These are phyloP conservation scores for Penicillium sp. DNA, from an alignment of 2,329 filamentous ascomycete genomes.

Conservation along the genomic window DNA sequence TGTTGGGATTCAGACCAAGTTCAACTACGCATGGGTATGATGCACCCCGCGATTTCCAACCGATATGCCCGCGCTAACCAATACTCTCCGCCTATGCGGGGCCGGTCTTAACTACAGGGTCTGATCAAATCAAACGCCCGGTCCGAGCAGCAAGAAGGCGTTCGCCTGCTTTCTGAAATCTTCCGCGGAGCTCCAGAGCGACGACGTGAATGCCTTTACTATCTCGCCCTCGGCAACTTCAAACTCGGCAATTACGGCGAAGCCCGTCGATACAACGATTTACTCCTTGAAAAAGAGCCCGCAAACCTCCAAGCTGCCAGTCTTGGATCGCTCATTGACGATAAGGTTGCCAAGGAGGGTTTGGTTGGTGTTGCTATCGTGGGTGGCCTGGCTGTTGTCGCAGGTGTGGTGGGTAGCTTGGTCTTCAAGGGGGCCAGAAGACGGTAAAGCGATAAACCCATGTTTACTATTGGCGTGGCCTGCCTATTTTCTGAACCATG, in stretches of 20 bases:
- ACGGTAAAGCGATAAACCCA: constrained; percentile 51
- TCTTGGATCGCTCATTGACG: constrained; percentile 83
- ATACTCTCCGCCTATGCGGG: constrained; percentile 14
- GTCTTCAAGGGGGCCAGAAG: constrained; percentile 73
- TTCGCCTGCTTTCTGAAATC: constrained; percentile 91
- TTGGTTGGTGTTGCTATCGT: constrained; percentile 93
- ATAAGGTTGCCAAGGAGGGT: constrained; percentile 93
- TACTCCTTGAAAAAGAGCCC: constrained; percentile 85
- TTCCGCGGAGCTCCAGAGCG: constrained; percentile 92
- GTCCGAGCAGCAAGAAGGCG: constrained; percentile 87
- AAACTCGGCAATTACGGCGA: constrained; percentile 98
- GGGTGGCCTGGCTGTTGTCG: constrained; percentile 86
- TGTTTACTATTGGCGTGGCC: constrained; percentile 10
- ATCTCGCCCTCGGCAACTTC: constrained; percentile 94
- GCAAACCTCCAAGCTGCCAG: constrained; percentile 87
- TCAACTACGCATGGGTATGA: constrained; percentile 97
- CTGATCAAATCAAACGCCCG: constrained; percentile 89
- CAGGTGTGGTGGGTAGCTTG: constrained; percentile 87
- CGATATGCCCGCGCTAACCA: constrained; percentile 1
- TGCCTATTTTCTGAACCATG: constrained; percentile 17
- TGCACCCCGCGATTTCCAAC: neutral
- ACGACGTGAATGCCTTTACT: constrained; percentile 96
- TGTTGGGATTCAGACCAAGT: constrained; percentile 96
- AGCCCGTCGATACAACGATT: constrained; percentile 89
- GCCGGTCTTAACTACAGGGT: constrained; percentile 56